These are phyloP conservation scores for Gilbertella persicaria DNA, from an alignment of 371 early-diverging fungal species.

Conservation along the genomic window DNA sequence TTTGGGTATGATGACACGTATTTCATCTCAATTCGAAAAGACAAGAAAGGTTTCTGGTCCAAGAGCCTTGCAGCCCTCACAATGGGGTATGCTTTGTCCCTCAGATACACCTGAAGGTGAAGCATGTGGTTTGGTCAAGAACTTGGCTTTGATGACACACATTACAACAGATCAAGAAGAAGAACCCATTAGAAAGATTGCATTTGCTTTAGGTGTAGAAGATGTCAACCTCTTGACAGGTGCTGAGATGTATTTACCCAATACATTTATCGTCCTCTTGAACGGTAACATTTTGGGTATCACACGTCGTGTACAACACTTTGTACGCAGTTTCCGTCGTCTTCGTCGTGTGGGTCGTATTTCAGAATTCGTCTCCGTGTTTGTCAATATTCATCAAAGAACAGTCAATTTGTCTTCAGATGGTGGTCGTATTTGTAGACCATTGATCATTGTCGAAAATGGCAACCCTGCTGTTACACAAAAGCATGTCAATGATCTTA, in stretches of 20 bases:
- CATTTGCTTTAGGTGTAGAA: slow-evolving; percentile 86
- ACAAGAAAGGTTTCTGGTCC: slow-evolving; percentile 99
- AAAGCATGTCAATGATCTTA: slow-evolving; percentile 70
- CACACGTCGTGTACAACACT: slow-evolving; percentile 75
- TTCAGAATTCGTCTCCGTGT: slow-evolving; percentile 93
- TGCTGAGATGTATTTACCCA: slow-evolving; percentile 74
- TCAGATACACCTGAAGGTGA: slow-evolving; percentile 99
- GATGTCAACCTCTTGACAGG: slow-evolving; percentile 87
- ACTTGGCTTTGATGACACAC: slow-evolving; percentile 98
- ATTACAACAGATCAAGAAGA: slow-evolving; percentile 97
- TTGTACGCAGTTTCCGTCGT: slow-evolving; percentile 83
- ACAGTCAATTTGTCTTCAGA: slow-evolving; percentile 97
- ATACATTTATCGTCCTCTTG: slow-evolving; percentile 83
- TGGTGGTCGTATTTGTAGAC: slow-evolving; percentile 98
- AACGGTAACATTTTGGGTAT: slow-evolving; percentile 94
- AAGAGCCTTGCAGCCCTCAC: slow-evolving; percentile 97
- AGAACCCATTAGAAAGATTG: slow-evolving; percentile 74
- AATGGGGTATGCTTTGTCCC: slow-evolving; percentile 99
- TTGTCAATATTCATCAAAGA: slow-evolving; percentile 80
- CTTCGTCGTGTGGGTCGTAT: slow-evolving; percentile 87
- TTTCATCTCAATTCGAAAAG: slow-evolving; percentile 99
- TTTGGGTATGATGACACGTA: slow-evolving; percentile 99
- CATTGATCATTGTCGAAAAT: slow-evolving; percentile 95
- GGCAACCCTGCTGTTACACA: slow-evolving; percentile 71
- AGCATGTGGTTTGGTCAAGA: slow-evolving; percentile 99